Percentiles rank a stretch among this genome's conserved stretches.
These are phyloP conservation scores for Trichaptum fuscoviolaceum DNA, from an alignment of 768 basidiomycete genomes.

Conservation along the genomic window DNA sequence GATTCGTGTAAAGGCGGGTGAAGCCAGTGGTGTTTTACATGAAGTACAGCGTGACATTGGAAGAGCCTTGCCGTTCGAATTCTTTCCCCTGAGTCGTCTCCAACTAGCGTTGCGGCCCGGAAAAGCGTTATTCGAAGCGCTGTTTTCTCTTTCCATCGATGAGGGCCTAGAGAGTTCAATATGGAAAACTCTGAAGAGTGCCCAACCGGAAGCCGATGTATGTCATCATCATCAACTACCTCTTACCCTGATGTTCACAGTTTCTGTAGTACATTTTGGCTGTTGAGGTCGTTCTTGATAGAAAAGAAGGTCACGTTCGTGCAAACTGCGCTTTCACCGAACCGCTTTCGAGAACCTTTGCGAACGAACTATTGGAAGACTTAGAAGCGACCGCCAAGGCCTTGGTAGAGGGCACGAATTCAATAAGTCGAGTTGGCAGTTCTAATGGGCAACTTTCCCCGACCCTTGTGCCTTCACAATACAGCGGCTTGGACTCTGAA, in stretches of 20 bases:
- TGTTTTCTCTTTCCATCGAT: slow-evolving; percentile 25
- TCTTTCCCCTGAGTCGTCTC: slow-evolving; percentile 24
- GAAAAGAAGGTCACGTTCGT: slow-evolving; percentile 15
- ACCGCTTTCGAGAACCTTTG: slow-evolving; percentile 15
- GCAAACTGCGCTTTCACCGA: slow-evolving; percentile 20
- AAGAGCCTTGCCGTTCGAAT: slow-evolving; percentile 23
- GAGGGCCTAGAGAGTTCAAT: slow-evolving; percentile 17
- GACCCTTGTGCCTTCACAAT: slow-evolving; percentile 12
- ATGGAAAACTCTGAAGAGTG: slow-evolving; percentile 25
- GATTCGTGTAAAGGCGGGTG: slow-evolving; percentile 19
- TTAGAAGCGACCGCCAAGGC: slow-evolving; percentile 24
- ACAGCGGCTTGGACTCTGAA: neutral
- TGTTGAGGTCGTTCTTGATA: slow-evolving; percentile 22
- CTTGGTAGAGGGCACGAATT: slow-evolving; percentile 8
- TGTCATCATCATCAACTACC: slow-evolving; percentile 7
- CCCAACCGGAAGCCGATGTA: slow-evolving; percentile 28
- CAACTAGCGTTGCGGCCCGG: slow-evolving; percentile 26
- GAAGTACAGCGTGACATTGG: slow-evolving; percentile 24
- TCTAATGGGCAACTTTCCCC: slow-evolving; percentile 5
- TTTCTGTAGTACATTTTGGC: slow-evolving; percentile 15
- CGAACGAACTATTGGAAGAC: slow-evolving; percentile 18
- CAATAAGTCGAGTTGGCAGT: slow-evolving; percentile 4
- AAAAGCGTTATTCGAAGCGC: slow-evolving; percentile 22
- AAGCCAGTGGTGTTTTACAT: slow-evolving; percentile 15
- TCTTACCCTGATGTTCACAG: neutral